phyloP scores from a whole-genome alignment of 2,329 filamentous ascomycete genomes.

The Aspergillus hortae region DNA sequence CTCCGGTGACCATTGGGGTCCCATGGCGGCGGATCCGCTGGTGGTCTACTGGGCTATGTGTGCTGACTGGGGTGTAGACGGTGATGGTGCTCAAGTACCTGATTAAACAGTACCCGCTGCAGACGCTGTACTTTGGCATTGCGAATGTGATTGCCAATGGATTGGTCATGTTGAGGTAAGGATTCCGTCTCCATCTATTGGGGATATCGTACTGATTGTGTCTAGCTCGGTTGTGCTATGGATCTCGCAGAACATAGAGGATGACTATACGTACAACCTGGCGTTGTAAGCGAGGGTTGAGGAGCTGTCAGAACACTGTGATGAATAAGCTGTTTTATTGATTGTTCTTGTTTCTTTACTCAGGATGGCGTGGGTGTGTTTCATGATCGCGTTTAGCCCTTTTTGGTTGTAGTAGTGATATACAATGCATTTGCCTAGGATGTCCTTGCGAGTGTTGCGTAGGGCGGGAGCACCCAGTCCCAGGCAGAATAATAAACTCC shows the following conservation, averaged over 20 bases:
- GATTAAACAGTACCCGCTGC: slow-evolving; percentile 56
- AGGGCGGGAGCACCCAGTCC: no score
- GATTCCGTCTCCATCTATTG: slow-evolving; percentile 7
- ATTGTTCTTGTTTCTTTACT: not conserved
- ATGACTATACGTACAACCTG: slow-evolving; percentile 68
- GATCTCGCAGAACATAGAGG: slow-evolving; percentile 70
- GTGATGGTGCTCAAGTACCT: slow-evolving; percentile 67
- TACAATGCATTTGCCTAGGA: not conserved
- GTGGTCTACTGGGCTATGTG: not conserved
- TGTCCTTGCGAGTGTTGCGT: not conserved
- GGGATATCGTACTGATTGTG: slow-evolving; percentile 9
- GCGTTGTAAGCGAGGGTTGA: slow-evolving; percentile 47
- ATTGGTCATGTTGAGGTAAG: slow-evolving; percentile 64
- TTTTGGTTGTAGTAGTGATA: not conserved
- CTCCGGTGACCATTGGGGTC: slow-evolving; percentile 1
- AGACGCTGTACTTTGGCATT: slow-evolving; percentile 64
- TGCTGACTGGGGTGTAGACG: slow-evolving; percentile 35
- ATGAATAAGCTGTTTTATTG: not conserved
- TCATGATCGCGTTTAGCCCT: slow-evolving; percentile 2
- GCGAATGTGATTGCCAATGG: slow-evolving; percentile 64
- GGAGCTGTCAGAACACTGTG: not conserved
- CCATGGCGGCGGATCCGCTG: not conserved
- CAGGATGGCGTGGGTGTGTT: slow-evolving; percentile 3
- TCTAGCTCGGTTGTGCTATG: slow-evolving; percentile 61
- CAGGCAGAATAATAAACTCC: no score